Conservation (phyloP, 2,329 filamentous ascomycete species). For the Trichoderma breve region DNA sequence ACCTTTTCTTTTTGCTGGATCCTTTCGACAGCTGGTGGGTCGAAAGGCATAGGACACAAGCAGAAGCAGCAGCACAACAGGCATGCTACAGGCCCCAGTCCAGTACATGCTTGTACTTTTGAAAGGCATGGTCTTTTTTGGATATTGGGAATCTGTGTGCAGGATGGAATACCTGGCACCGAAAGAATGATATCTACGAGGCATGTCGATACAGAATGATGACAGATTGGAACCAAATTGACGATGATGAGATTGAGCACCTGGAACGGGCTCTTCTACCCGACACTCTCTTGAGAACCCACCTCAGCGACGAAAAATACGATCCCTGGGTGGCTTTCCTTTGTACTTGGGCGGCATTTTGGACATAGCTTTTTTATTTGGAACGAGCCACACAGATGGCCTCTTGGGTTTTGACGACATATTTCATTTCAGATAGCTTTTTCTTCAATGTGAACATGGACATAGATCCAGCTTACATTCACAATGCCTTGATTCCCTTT, state of each 20-base stretch:
- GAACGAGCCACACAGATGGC: conserved; percentile 13
- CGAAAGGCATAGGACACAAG: conserved; percentile 17
- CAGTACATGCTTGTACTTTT: conserved; percentile 11
- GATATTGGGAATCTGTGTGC: conserved; percentile 18
- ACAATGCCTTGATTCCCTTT: not conserved
- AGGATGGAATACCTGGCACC: conserved; percentile 4
- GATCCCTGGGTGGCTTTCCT: conserved; percentile 16
- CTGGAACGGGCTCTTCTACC: conserved; percentile 13
- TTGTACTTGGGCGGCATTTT: conserved; percentile 18
- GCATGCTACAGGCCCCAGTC: conserved; percentile 21
- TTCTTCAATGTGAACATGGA: conserved; percentile 12
- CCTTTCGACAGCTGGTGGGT: conserved; percentile 3
- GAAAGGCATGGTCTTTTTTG: conserved; percentile 20
- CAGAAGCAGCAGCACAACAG: conserved; percentile 18
- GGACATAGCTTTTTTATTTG: conserved; percentile 15
- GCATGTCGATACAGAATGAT: conserved; percentile 19
- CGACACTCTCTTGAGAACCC: conserved; percentile 19
- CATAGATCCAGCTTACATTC: conserved; percentile 10
- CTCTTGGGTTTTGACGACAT: conserved; percentile 17
- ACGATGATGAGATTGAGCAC: conserved; percentile 17
- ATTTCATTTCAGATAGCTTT: conserved; percentile 11
- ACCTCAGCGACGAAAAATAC: not conserved
- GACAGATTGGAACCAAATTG: conserved; percentile 14
- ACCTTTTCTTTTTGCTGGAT: not conserved
- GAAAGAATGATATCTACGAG: conserved; percentile 6